Conservation (phyloP, 805 yeast species). For the Schwanniomyces vanrijiae region DNA sequence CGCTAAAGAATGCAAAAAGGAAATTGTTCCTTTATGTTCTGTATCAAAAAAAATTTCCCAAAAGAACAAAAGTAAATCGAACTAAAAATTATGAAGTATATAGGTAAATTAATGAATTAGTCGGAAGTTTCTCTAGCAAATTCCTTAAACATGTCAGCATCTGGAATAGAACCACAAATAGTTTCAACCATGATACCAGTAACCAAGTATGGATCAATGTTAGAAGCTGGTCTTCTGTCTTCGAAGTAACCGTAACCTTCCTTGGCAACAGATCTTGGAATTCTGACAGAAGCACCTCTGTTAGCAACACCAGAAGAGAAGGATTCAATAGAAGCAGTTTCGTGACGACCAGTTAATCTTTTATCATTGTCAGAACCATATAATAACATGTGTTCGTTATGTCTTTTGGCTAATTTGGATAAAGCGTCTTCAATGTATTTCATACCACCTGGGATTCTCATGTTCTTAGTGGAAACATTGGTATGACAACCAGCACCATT, state of each 20-base stretch:
- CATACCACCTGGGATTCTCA: slow-evolving; percentile 98
- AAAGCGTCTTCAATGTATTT: slow-evolving; percentile 89
- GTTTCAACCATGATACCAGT: slow-evolving; percentile 98
- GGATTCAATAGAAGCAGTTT: slow-evolving; percentile 89
- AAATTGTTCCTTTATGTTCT: background rate
- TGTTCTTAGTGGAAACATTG: slow-evolving; percentile 87
- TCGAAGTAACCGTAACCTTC: slow-evolving; percentile 98
- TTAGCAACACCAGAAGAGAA: slow-evolving; percentile 98
- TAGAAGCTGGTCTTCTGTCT: slow-evolving; percentile 99
- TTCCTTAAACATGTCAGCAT: slow-evolving; percentile 92
- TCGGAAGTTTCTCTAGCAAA: slow-evolving; percentile 67
- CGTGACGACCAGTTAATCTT: slow-evolving; percentile 98
- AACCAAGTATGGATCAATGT: slow-evolving; percentile 98
- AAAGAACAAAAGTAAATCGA: background rate
- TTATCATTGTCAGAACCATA: slow-evolving; percentile 94
- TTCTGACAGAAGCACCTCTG: slow-evolving; percentile 99
- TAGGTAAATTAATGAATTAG: slow-evolving; percentile 9
- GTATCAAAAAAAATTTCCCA: background rate
- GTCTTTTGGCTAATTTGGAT: slow-evolving; percentile 92
- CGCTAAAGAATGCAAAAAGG: slow-evolving; percentile 3
- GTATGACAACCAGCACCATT: slow-evolving; percentile 99
- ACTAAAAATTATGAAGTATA: slow-evolving; percentile 2
- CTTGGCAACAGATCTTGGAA: slow-evolving; percentile 97
- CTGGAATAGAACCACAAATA: slow-evolving; percentile 89
- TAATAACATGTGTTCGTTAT: slow-evolving; percentile 90